These are phyloP conservation scores for Candida yuanshanica DNA, from an alignment of 805 yeast species.

Conservation along the genomic window DNA sequence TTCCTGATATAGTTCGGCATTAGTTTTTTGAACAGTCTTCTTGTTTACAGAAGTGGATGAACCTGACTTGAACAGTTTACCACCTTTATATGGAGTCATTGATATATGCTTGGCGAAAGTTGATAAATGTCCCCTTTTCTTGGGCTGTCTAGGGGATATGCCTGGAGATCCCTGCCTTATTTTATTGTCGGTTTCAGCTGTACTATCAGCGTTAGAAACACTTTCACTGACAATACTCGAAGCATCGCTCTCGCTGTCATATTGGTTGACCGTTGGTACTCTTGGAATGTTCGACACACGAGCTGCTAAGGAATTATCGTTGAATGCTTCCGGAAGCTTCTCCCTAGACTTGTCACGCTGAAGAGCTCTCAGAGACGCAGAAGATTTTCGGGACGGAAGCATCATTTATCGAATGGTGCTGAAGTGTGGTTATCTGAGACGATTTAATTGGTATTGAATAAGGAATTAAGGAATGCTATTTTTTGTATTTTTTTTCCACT, in stretches of 20 bases:
- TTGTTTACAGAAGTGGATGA: conserved; percentile 1
- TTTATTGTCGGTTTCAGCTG: not conserved
- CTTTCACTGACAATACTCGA: not conserved
- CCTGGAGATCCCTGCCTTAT: not conserved
- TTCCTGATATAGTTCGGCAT: conserved; percentile 3
- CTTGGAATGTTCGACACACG: not conserved
- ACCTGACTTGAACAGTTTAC: not conserved
- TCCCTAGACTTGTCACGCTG: not conserved
- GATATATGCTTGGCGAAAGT: conserved; percentile 11
- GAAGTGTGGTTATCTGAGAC: no score
- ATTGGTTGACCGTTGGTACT: not conserved
- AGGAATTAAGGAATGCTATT: no score
- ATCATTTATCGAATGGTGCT: no score
- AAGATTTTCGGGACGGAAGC: not conserved
- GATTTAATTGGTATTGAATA: no score
- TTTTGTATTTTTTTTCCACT: no score
- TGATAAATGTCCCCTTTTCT: not conserved
- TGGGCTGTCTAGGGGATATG: not conserved
- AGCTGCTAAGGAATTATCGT: not conserved
- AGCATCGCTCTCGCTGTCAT: not conserved
- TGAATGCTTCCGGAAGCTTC: not conserved
- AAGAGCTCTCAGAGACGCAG: not conserved
- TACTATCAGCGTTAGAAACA: no score
- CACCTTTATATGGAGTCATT: conserved; percentile 14
- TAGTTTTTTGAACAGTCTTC: not conserved